phyloP scores from a whole-genome alignment of 2,329 filamentous ascomycete species.

The Neonectria sp. region DNA sequence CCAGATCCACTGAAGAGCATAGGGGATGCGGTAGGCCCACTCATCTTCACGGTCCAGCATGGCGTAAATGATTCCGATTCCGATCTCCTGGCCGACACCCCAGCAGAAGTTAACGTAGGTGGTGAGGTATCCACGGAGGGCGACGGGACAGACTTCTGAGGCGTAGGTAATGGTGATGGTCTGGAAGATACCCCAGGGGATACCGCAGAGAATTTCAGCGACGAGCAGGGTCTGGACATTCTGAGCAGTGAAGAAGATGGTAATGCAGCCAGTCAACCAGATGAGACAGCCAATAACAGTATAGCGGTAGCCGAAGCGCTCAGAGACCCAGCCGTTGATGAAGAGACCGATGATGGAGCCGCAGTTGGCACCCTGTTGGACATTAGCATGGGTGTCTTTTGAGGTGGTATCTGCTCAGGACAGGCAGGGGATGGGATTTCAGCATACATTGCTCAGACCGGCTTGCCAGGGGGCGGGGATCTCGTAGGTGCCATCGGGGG shows the following conservation, averaged over 20 bases:
- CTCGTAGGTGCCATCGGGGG: constrained; percentile 63
- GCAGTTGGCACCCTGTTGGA: constrained; percentile 64
- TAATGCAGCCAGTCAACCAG: constrained; percentile 69
- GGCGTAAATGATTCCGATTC: constrained; percentile 79
- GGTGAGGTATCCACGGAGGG: constrained; percentile 79
- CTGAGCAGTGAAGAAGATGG: constrained; percentile 76
- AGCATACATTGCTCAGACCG: constrained; percentile 68
- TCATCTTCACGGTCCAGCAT: constrained; percentile 77
- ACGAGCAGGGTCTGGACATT: constrained; percentile 71
- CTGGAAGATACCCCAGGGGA: constrained; percentile 74
- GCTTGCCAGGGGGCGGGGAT: constrained; percentile 75
- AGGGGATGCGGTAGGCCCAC: constrained; percentile 80
- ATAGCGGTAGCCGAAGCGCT: constrained; percentile 78
- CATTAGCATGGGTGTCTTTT: constrained; percentile 24
- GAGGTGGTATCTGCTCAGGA: background rate
- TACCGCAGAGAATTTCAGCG: constrained; percentile 75
- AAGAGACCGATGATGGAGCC: constrained; percentile 78
- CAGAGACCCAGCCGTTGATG: constrained; percentile 76
- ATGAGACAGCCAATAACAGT: constrained; percentile 73
- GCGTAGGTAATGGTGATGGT: constrained; percentile 76
- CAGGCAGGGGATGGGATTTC: constrained; percentile 7
- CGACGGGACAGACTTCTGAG: constrained; percentile 80
- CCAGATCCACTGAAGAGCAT: constrained; percentile 85
- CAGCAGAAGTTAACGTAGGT: constrained; percentile 86
- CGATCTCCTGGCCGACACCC: constrained; percentile 82